phyloP scores from a whole-genome alignment of 1,139 yeast genomes.

The Groenewaldozyma sp. region DNA sequence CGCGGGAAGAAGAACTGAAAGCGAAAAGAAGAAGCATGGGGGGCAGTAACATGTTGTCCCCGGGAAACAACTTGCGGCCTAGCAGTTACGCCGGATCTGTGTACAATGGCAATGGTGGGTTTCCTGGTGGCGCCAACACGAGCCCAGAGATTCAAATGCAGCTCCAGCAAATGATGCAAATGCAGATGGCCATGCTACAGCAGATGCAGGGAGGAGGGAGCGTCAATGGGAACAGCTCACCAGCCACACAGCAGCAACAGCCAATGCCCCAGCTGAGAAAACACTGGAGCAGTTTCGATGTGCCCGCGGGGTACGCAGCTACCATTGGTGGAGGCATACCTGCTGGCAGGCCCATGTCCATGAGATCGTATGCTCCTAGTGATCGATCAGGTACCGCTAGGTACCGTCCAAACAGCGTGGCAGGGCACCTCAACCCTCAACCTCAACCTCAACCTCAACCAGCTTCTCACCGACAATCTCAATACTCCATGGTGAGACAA shows the following conservation, averaged over 20 bases:
- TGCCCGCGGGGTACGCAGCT: too few species aligned
- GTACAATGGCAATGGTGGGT: background rate
- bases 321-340: slow-evolving; percentile 8
- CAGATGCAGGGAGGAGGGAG: slow-evolving; percentile 20
- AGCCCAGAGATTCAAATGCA: slow-evolving; percentile 23
- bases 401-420: slow-evolving; percentile 6
- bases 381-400: slow-evolving; percentile 15
- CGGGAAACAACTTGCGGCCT: background rate
- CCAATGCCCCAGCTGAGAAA: slow-evolving; percentile 7
- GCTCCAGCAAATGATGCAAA: slow-evolving; percentile 29
- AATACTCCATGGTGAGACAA: background rate
- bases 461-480: too few species aligned
- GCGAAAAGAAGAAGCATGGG: slow-evolving; percentile 20
- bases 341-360: slow-evolving; percentile 18
- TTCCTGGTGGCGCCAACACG: slow-evolving; percentile 1
- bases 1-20: slow-evolving; percentile 33
- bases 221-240: too few species aligned
- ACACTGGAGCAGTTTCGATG: slow-evolving; percentile 17
- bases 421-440: background rate
- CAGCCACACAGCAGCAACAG: slow-evolving; percentile 3
- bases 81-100: background rate
- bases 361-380: slow-evolving; percentile 19
- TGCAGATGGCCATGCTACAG: slow-evolving; percentile 28
- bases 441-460: background rate
- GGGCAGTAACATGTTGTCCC: slow-evolving; percentile 1